Evolutionary conservation across 768 basidiomycete species (phyloP), one percentile per base, ranked within the genome.

Genomic region (Mycena epipterygia): DNA sequence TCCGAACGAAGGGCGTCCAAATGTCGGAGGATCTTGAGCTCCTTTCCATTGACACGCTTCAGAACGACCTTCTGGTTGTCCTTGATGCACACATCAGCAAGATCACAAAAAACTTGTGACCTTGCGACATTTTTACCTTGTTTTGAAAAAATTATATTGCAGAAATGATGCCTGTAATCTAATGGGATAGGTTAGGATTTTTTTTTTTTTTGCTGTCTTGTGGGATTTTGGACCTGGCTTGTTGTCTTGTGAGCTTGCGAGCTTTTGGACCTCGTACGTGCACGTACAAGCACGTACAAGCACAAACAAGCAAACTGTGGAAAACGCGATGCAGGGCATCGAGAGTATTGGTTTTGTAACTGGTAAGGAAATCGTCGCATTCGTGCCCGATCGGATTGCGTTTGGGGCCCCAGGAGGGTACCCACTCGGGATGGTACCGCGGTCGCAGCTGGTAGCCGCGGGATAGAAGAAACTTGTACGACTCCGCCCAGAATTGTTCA

Each of bases 41-140:
- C 74, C 37, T 64, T 48, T 14, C 21, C 60, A 11, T 67, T 46
- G 13, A 73, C 44, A 9, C 70, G 41, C 52, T 75, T 77, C 21
- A 79, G 32, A 11, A 75, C 68, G 5, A 79, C 76, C 39, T 74
- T 75, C 11, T 14, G 3, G 11, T 67, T 57, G 57, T 77, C 76
- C 19, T 32, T 49, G 7, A 70, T 49, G 21, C 74, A 64, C 19
- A n/a, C n/a, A n/a, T n/a, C n/a, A n/a, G n/a, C n/a, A n/a, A n/a
- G n/a, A n/a, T n/a, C n/a, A n/a, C n/a, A n/a, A n/a, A n/a, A n/a
- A n/a, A n/a, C n/a, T n/a, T n/a, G n/a, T n/a, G n/a, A n/a, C n/a
- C n/a, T n/a, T n/a, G n/a, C n/a, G n/a, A n/a, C n/a, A n/a, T n/a
- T n/a, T n/a, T n/a, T n/a, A n/a, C n/a, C n/a, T n/a, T n/a, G n/a